phyloP scores from a whole-genome alignment of 163 green algal genomes.

The Scenedesmus sp. region DNA sequence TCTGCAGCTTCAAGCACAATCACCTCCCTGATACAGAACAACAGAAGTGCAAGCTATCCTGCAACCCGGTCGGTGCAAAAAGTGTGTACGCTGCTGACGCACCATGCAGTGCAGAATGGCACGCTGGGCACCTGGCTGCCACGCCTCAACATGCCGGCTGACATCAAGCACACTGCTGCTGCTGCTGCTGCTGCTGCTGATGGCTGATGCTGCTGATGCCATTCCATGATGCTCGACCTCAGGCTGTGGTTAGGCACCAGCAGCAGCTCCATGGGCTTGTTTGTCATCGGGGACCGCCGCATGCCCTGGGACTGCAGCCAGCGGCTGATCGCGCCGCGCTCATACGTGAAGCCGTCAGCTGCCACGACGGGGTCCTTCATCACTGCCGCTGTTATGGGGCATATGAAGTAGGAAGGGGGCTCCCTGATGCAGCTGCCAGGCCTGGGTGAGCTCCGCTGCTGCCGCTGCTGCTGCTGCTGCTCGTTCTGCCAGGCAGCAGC shows the following conservation, averaged over 20 bases:
- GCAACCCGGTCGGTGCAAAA: no score
- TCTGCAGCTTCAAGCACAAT: neutral
- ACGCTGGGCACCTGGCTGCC: neutral
- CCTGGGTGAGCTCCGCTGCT: neutral
- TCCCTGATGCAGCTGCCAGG: neutral
- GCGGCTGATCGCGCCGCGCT: neutral
- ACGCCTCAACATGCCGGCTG: neutral
- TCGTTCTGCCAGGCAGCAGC: conserved; percentile 1
- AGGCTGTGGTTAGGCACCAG: conserved; percentile 26
- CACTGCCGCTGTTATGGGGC: conserved; percentile 8
- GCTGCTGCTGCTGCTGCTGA: neutral
- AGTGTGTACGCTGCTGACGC: no score
- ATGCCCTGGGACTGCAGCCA: conserved; percentile 8
- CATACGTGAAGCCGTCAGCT: conserved; percentile 36
- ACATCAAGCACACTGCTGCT: neutral
- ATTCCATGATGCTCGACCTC: conserved; percentile 20
- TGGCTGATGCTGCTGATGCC: neutral
- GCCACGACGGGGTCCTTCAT: conserved; percentile 38
- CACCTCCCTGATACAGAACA: no score
- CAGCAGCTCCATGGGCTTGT: neutral
- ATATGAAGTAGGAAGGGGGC: conserved; percentile 1
- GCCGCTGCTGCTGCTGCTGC: neutral
- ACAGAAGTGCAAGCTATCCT: no score
- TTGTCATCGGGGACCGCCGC: conserved; percentile 12
- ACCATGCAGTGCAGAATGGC: neutral